Conservation (phyloP, 305 asterid species). For the Fraxinus floribunda region DNA sequence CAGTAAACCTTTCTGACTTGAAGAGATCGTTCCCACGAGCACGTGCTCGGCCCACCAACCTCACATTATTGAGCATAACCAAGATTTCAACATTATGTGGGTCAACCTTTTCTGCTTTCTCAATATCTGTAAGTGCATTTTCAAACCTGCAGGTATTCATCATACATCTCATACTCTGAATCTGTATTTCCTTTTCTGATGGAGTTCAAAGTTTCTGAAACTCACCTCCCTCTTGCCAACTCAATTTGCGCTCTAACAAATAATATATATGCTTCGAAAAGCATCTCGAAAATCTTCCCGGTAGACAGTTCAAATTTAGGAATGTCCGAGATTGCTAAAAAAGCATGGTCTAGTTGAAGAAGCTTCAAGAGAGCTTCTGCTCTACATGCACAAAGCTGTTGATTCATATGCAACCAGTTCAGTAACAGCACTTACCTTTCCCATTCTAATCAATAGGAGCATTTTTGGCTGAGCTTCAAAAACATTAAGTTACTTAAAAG, state of each 20-base stretch:
- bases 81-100: constrained; percentile 58
- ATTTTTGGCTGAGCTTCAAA: neutral
- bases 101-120: constrained; percentile 65
- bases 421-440: constrained; percentile 7
- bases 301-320: constrained; percentile 35
- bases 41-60: constrained; percentile 68
- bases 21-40: constrained; percentile 84
- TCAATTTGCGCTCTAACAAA: constrained; percentile 68
- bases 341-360: constrained; percentile 64
- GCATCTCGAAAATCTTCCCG: constrained; percentile 60
- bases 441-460: neutral
- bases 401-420: constrained; percentile 36
- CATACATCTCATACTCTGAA: constrained; percentile 14
- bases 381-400: constrained; percentile 79
- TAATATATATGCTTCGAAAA: constrained; percentile 55
- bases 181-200: neutral
- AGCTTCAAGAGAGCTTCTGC: constrained; percentile 91
- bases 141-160: constrained; percentile 59
- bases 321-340: constrained; percentile 38
- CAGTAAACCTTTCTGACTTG: constrained; percentile 80
- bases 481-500: neutral
- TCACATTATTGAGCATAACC: constrained; percentile 47
- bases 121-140: constrained; percentile 52
- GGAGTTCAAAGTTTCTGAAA: constrained; percentile 9
- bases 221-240: constrained; percentile 81